Evolutionary conservation across 1,284 basidiomycete genomes (phyloP), one percentile per base, ranked within the genome.

Genomic region (Trichosporon sp.): DNA sequence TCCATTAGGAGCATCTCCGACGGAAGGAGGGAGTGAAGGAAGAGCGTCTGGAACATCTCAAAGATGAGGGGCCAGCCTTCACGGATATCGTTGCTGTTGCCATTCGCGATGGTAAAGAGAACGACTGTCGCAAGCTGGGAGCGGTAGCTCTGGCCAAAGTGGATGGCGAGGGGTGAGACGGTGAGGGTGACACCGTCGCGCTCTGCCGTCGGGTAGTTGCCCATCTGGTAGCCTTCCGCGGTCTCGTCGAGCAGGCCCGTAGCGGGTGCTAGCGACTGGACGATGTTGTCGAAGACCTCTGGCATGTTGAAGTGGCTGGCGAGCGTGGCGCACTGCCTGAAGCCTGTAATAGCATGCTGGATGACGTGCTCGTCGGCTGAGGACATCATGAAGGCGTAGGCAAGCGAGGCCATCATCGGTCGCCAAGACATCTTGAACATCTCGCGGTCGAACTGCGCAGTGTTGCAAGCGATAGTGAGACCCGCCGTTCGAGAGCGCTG

Each of bases 21-120:
- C 0, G 95, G 95, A 25, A 99, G 85, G 31, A 99, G 86, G 3
- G 94, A 95, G 80, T 98, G 92, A 56, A 96, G 84, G 84, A 99
- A 99, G 27, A 99, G 86, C 38, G 95, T 98, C 78, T 96, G 92
- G 84, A 98, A 95, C 89, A 99, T 98, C 81, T 98, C 95, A 76
- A 99, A 98, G 69, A 99, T 93, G 90, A 94, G 79, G 2, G 88
- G 89, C 97, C 97, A 99, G 18, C 96, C 95, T 79, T 94, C 91
- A 42, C 95, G 89, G 67, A 99, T 88, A 4, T 94, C 91, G 75
- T 93, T 92, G n/a, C 93, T 93, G 80, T 98, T 95, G 8, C 95
- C 93, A 76, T 98, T 98, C 18, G 97, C 93, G 67, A 99, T 98
- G 70, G 95, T 97, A 85, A 99, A 99, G 35, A 99, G 83, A 3